Conservation (phyloP, 441 rosid genomes). For the Heliophila coronopifolia region DNA sequence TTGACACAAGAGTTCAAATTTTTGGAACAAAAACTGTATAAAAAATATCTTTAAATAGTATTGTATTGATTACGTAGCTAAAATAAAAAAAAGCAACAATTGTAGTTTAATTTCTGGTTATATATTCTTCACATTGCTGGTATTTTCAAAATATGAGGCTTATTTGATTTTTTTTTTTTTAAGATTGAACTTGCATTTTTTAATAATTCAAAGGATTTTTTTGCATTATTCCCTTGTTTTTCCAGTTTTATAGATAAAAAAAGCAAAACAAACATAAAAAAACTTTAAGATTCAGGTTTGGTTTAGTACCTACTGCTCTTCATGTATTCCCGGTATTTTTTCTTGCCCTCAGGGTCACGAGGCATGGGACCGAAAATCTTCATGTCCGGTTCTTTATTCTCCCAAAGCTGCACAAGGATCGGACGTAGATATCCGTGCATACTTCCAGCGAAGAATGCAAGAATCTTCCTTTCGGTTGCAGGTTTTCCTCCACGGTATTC, state of each 20-base stretch:
- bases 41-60: neutral
- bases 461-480: slow-evolving; percentile 48
- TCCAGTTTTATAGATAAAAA: too few species aligned
- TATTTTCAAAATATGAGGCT: too few species aligned
- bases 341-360: slow-evolving; percentile 51
- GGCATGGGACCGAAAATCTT: slow-evolving; percentile 74
- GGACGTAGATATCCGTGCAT: slow-evolving; percentile 84
- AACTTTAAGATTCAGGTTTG: neutral
- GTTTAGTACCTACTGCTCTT: slow-evolving; percentile 52
- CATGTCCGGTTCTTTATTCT: slow-evolving; percentile 67
- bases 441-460: slow-evolving; percentile 88
- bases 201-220: too few species aligned
- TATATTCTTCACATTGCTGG: too few species aligned
- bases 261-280: too few species aligned
- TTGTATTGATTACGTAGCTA: too few species aligned
- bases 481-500: slow-evolving; percentile 62
- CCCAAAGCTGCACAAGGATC: slow-evolving; percentile 55
- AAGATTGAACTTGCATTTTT: too few species aligned
- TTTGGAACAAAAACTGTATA: neutral
- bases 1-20: neutral
- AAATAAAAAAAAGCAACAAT: neutral
- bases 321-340: slow-evolving; percentile 62
- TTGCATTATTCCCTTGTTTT: too few species aligned
- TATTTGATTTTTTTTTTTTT: too few species aligned
- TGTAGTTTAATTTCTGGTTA: neutral